Percentiles rank a stretch among this genome's conserved stretches.
Evolutionary conservation across 2,329 filamentous ascomycete species (phyloP).

Genomic region (Fusarium burgessii): DNA sequence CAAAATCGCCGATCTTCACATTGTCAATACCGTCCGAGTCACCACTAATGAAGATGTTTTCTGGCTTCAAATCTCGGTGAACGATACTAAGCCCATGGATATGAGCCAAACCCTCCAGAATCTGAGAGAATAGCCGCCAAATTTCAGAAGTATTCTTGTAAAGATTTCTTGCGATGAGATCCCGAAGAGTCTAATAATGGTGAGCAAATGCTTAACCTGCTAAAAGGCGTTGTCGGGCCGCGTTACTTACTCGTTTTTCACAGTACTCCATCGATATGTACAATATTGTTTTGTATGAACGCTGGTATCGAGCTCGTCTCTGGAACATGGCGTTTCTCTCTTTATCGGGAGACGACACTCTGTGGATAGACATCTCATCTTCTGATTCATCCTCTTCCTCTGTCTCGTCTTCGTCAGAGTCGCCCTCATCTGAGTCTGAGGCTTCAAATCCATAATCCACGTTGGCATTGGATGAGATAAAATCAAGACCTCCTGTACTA

Average conservation of each 20-base stretch:
- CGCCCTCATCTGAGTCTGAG: constrained; percentile 58
- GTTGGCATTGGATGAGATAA: constrained; percentile 87
- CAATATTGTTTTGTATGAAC: constrained; percentile 76
- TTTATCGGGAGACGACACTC: constrained; percentile 48
- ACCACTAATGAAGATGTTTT: constrained; percentile 90
- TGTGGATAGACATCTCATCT: constrained; percentile 48
- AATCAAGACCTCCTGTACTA: constrained; percentile 87
- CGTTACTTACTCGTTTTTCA: constrained; percentile 77
- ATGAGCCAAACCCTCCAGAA: constrained; percentile 88
- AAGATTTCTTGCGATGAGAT: constrained; percentile 83
- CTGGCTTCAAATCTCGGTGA: constrained; percentile 94
- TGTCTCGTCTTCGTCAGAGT: constrained; percentile 60
- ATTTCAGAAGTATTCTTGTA: constrained; percentile 80
- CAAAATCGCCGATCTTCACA: constrained; percentile 97
- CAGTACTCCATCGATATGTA: constrained; percentile 99
- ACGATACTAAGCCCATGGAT: constrained; percentile 94
- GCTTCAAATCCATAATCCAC: constrained; percentile 79
- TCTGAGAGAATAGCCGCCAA: constrained; percentile 92
- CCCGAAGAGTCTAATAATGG: constrained; percentile 75
- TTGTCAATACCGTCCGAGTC: constrained; percentile 81
- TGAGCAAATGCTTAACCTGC: neutral
- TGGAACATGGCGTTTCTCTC: constrained; percentile 47
- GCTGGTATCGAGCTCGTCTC: constrained; percentile 56
- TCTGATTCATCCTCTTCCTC: constrained; percentile 60
- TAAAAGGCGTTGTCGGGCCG: too few species aligned